These are phyloP conservation scores for Aspergillus carbonarius DNA, from an alignment of 2,329 filamentous ascomycete genomes.

Conservation along the genomic window DNA sequence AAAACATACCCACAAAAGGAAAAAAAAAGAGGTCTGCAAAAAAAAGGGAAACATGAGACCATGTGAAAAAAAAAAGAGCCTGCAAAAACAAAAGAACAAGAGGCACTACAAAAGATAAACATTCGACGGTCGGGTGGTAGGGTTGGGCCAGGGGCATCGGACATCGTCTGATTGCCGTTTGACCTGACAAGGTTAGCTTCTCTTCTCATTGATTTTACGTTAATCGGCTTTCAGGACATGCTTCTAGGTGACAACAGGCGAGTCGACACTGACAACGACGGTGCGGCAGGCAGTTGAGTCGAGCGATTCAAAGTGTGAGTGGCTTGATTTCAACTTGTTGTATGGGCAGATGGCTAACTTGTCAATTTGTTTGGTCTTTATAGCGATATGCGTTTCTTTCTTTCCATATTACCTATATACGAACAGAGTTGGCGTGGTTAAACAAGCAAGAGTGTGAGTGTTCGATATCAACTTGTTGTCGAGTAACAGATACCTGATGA, in stretches of 20 bases:
- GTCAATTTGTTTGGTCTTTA: not conserved
- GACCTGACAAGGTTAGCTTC: not conserved
- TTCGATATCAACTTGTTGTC: too few relatives aligned
- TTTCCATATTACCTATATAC: too few relatives aligned
- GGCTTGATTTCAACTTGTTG: not conserved
- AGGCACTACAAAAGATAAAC: not conserved
- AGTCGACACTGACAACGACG: too few relatives aligned
- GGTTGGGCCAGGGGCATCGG: slow-evolving; percentile 21
- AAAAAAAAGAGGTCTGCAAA: slow-evolving; percentile 6
- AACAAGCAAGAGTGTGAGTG: too few relatives aligned
- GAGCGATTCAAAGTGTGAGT: not conserved
- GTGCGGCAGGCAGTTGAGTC: too few relatives aligned
- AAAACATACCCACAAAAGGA: not conserved
- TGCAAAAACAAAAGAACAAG: not conserved
- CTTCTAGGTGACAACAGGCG: too few relatives aligned
- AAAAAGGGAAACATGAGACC: not conserved
- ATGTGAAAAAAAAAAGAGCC: not conserved
- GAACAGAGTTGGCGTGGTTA: too few relatives aligned
- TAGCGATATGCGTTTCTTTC: too few relatives aligned
- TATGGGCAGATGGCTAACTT: not conserved
- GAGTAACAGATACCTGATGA: too few relatives aligned
- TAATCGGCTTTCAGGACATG: too few relatives aligned
- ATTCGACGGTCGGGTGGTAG: slow-evolving; percentile 17
- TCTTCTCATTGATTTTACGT: too few relatives aligned
- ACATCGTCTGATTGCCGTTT: not conserved